Evolutionary conservation across 2,329 filamentous ascomycete species (phyloP).

Genomic region (Aschersonia sp.): DNA sequence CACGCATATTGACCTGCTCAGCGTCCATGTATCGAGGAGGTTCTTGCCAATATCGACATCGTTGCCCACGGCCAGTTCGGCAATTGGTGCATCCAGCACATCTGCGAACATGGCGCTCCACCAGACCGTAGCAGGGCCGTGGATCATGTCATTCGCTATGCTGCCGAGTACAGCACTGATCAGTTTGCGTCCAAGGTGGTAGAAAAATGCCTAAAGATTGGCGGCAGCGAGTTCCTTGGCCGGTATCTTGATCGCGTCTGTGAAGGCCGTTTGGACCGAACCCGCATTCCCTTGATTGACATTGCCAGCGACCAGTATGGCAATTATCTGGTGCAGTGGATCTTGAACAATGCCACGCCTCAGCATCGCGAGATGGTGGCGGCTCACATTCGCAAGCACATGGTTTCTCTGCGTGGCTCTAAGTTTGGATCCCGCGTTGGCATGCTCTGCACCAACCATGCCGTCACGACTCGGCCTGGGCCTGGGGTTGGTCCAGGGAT

Average conservation of each 20-base stretch:
- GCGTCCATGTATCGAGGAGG: conserved; percentile 95
- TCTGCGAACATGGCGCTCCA: conserved; percentile 89
- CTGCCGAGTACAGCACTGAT: conserved; percentile 95
- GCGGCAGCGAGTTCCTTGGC: conserved; percentile 74
- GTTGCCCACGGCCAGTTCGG: conserved; percentile 96
- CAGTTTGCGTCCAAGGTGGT: conserved; percentile 99
- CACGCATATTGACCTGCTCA: conserved; percentile 19
- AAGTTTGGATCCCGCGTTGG: conserved; percentile 97
- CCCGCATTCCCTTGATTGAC: conserved; percentile 92
- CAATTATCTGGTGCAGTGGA: conserved; percentile 96
- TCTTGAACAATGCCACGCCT: conserved; percentile 72
- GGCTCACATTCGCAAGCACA: conserved; percentile 92
- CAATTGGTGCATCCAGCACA: conserved; percentile 99
- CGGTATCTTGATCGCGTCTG: conserved; percentile 91
- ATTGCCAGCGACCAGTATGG: conserved; percentile 98
- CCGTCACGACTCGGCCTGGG: conserved; percentile 74
- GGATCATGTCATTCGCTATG: conserved; percentile 87
- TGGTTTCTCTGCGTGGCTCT: conserved; percentile 95
- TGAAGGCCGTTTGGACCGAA: conserved; percentile 77
- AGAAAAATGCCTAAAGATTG: conserved; percentile 97
- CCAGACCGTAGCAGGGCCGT: conserved; percentile 85
- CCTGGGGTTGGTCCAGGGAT: conserved; percentile 61
- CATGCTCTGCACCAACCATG: conserved; percentile 97
- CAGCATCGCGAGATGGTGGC: conserved; percentile 91
- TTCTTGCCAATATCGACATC: conserved; percentile 86